Base-by-base conservation (phyloP, 1,284 basidiomycete species). In the Kwoniella shivajii region DNA sequence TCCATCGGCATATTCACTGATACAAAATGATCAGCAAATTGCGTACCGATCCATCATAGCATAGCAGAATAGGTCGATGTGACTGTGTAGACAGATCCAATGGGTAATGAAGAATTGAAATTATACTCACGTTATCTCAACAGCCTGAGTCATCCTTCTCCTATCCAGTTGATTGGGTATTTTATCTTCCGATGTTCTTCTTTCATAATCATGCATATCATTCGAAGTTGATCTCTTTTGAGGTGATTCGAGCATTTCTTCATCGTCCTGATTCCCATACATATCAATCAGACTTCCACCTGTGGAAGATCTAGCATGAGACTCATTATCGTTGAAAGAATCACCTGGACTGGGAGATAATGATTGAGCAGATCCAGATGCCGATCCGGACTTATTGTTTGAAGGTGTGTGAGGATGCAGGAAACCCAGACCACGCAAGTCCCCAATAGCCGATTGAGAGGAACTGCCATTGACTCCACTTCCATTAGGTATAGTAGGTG, bases 1-100 rank as follows among this genome's bases (percentile, higher is more conserved):
- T 9, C 75, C 75, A 56, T 77, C 73, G 27, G 68, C 68, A 56
- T 74, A 74, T 56, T 77, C 75, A 34, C 71, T 75, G 45, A 2
- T 20, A n/a, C 3, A 30, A n/a, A 26, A 10, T 14, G n/a, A 50
- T 61, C 53, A 58, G 47, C 20, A 24, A 29, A 30, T 10, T 16
- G n/a, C n/a, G n/a, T n/a, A n/a, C n/a, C n/a, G n/a, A n/a, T n/a
- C n/a, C n/a, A n/a, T n/a, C n/a, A n/a, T n/a, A n/a, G n/a, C n/a
- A n/a, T n/a, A n/a, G n/a, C n/a, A n/a, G n/a, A n/a, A n/a, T n/a
- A n/a, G n/a, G n/a, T n/a, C n/a, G n/a, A n/a, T n/a, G n/a, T n/a
- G n/a, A n/a, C n/a, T n/a, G n/a, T n/a, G 22, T 22, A 38, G n/a
- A 39, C 16, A 39, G 9, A 47, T 30, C 6, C n/a, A 24, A 7